Base-by-base conservation (phyloP, 306 rosid species). In the Cicer pinnatifidum region DNA sequence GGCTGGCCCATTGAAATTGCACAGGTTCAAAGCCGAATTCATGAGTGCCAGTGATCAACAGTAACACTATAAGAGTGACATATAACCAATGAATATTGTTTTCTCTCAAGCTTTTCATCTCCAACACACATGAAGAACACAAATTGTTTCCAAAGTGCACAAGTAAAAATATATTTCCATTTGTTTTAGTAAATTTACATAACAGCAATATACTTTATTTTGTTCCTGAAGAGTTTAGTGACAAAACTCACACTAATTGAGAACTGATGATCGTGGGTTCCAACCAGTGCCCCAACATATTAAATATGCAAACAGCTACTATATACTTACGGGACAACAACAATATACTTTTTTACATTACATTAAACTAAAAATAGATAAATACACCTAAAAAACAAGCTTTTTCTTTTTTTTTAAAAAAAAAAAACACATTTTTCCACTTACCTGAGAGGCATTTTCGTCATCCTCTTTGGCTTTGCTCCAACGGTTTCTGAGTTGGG, bases 401-500 rank as follows among this genome's bases (percentile, higher is more conserved):
- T 60, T 39, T n/a, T 4, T 65, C 2, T 41, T 43, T 17, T 16
- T 23, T 41, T 43, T 17, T 16, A 2, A 2, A 1, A 23, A 23
- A 23, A 28, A 44, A 20, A 66, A 40, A 7, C 35, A 54, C 35
- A 17, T 11, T 58, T 28, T 20, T 58, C n/a, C 9, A 61, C 58
- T 58, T 43, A 84, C 90, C 91, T 91, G 83, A 19, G 59, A 68
- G 52, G 38, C 84, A 68, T 2, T 67, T 38, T 12, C 76, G 44
- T 23, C 68, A 56, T 35, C 28, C 67, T 80, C 44, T 50, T 61
- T 54, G 5, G 80, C 68, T 77, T 84, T 84, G 44, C 28, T 61
- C 87, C 87, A 80, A 41, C 84, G 82, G 57, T 56, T 52, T 3
- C 63, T 48, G 23, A 84, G 84, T 72, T 84, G 87, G 47, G 87